A percentile compares a stretch with the other conserved stretches of the same genome.
Evolutionary conservation across 2,329 filamentous ascomycete species (phyloP).

Genomic region (Fusarium camptoceras): DNA sequence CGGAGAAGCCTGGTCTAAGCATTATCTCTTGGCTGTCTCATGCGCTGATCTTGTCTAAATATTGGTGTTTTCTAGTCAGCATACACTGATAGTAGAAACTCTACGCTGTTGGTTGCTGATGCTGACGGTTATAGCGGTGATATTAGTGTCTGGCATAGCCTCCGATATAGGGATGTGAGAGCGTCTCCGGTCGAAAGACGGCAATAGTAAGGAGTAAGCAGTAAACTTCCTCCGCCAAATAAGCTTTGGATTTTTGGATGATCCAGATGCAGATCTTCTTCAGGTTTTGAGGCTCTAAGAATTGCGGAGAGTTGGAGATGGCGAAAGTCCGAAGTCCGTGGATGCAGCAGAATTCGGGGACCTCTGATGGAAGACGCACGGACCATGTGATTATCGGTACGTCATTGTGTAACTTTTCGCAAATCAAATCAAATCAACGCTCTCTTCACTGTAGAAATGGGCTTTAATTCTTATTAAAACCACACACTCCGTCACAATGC

Average conservation of each 20-base stretch:
- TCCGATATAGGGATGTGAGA: not conserved
- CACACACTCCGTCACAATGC: slow-evolving; percentile 35
- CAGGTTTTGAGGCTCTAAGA: slow-evolving; percentile 6
- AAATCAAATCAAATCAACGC: slow-evolving; percentile 30
- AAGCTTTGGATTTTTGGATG: slow-evolving; percentile 8
- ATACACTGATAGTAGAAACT: not conserved
- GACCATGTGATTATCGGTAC: slow-evolving; percentile 33
- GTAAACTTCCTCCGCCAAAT: slow-evolving; percentile 5
- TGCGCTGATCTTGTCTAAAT: slow-evolving; percentile 12
- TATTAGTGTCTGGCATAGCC: not conserved
- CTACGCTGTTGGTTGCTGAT: slow-evolving; percentile 4
- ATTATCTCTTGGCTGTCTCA: slow-evolving; percentile 21
- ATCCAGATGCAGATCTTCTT: slow-evolving; percentile 14
- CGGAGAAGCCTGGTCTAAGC: slow-evolving; percentile 7
- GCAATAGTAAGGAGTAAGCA: slow-evolving; percentile 11
- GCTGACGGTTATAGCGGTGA: slow-evolving; percentile 2
- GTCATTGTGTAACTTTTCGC: slow-evolving; percentile 43
- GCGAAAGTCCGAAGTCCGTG: slow-evolving; percentile 34
- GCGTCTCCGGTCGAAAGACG: not conserved
- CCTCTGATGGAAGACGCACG: slow-evolving; percentile 20
- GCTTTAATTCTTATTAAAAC: slow-evolving; percentile 15
- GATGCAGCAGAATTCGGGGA: not conserved
- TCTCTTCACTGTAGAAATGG: slow-evolving; percentile 19
- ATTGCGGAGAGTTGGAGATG: slow-evolving; percentile 1
- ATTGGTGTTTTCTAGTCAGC: not conserved